Evolutionary conservation across 192 early-diverging fungal species (phyloP).

Genomic region (Gryganskiella cystojenkinii): DNA sequence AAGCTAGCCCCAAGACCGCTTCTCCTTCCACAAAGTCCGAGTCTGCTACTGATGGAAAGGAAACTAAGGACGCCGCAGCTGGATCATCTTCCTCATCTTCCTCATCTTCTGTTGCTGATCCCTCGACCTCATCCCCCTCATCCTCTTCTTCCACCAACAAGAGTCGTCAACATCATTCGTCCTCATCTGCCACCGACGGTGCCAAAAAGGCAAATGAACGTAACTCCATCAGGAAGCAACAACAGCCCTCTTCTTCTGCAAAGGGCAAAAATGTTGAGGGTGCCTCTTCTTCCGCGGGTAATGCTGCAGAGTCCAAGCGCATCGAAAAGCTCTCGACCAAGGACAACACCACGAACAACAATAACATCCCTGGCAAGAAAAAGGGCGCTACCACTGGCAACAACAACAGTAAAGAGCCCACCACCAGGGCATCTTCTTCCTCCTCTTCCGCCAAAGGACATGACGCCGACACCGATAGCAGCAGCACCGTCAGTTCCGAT

Average conservation of each 20-base stretch:
- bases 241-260: not conserved
- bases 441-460: too few species aligned
- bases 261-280: not conserved
- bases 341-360: conserved; percentile 8
- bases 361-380: conserved; percentile 7
- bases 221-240: conserved; percentile 12
- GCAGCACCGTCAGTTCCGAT: not conserved
- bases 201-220: not conserved
- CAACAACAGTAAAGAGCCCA: conserved; percentile 17
- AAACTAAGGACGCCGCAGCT: too few species aligned
- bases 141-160: not conserved
- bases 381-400: conserved; percentile 1
- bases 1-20: not conserved
- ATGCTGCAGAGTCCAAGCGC: conserved; percentile 22
- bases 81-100: not conserved
- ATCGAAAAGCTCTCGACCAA: conserved; percentile 29
- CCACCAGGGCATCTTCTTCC: conserved; percentile 2
- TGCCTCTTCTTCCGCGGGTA: not conserved
- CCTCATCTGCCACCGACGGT: conserved; percentile 1
- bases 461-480: too few species aligned
- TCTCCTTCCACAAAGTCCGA: not conserved
- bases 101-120: not conserved
- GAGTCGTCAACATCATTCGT: not conserved
- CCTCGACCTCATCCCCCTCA: not conserved
- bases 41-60: conserved; percentile 1